Evolutionary conservation across 768 basidiomycete species (phyloP), one percentile per base, ranked within the genome.

Genomic region (Pleurotus citrinopileatus): DNA sequence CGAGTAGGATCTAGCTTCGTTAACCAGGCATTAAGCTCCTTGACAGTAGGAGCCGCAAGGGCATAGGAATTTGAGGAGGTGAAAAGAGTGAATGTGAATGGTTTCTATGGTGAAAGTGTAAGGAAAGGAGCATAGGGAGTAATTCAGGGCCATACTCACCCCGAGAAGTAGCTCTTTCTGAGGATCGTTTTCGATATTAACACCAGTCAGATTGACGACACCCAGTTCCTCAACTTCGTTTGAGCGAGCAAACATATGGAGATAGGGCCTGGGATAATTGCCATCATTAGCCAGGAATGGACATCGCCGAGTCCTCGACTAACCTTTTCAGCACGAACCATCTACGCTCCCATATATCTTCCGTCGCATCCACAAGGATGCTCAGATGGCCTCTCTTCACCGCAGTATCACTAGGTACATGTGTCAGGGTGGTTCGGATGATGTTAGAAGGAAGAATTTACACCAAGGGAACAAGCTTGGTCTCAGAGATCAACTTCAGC

Each of bases 291-390:
- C n/a, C n/a, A n/a, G n/a, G n/a, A n/a, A n/a, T n/a, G n/a, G n/a
- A n/a, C n/a, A n/a, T n/a, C n/a, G n/a, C n/a, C n/a, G n/a, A n/a
- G n/a, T n/a, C n/a, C n/a, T n/a, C n/a, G 32, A 3, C 32, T 34
- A 10, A 94, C 94, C 94, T 82, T 66, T 85, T 82, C 8, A 98
- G 76, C 13, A 94, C 89, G 66, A 94, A 94, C 86, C 89, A 94
- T 53, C 86, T 75, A 64, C 79, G 83, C 61, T 83, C 82, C 97
- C 97, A 99, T 26, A 73, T 67, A 63, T 93, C 83, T 62, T 82
- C 83, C 38, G 80, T 82, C 9, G 94, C 91, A 65, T 98, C 87
- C 23, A 78, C 81, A 60, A 98, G 78, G 57, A 95, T 79, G 72
- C 87, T 71, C 47, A 98, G 73, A 63, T 87, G 73, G 8, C 96